Percentiles rank a stretch among this genome's conserved stretches.
phyloP scores from a whole-genome alignment of 1,284 basidiomycete genomes.

The Fomitopsis betulina region DNA sequence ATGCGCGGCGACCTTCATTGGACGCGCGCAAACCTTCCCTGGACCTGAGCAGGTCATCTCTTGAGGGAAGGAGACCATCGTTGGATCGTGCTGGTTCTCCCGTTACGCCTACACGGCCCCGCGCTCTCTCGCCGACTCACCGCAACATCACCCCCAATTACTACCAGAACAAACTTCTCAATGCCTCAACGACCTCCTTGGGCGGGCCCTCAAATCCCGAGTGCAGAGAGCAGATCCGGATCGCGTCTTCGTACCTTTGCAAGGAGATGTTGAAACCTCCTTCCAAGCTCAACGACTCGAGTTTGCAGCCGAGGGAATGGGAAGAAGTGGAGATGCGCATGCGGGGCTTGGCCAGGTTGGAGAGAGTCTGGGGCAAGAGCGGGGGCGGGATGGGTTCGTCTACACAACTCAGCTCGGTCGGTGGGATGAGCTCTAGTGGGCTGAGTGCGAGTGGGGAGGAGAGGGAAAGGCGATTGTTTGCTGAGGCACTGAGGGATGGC shows the following conservation, averaged over 20 bases:
- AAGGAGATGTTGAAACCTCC: slow-evolving; percentile 60
- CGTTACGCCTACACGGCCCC: slow-evolving; percentile 23
- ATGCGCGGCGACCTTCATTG: slow-evolving; percentile 13
- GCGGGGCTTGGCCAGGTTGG: slow-evolving; percentile 55
- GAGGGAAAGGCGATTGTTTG: slow-evolving; percentile 66
- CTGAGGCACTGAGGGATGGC: slow-evolving; percentile 75
- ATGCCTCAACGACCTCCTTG: slow-evolving; percentile 51
- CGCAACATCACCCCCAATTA: slow-evolving; percentile 42
- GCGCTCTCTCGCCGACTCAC: slow-evolving; percentile 35
- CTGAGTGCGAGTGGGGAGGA: slow-evolving; percentile 60
- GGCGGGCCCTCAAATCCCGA: slow-evolving; percentile 39
- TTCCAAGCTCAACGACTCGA: slow-evolving; percentile 41
- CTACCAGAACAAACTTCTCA: slow-evolving; percentile 37
- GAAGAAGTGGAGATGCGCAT: slow-evolving; percentile 71
- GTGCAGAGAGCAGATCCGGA: slow-evolving; percentile 59
- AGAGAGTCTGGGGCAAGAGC: slow-evolving; percentile 67
- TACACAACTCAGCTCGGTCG: slow-evolving; percentile 34
- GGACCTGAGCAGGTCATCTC: slow-evolving; percentile 5
- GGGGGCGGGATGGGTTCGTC: slow-evolving; percentile 37
- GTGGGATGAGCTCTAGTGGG: slow-evolving; percentile 32
- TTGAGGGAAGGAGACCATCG: slow-evolving; percentile 9
- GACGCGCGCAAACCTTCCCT: slow-evolving; percentile 9
- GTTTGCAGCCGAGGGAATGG: slow-evolving; percentile 50
- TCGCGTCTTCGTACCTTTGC: slow-evolving; percentile 56
- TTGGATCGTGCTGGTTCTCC: slow-evolving; percentile 23